Base-by-base conservation (phyloP, 2,329 filamentous ascomycete species). In the Colletotrichum viniferum region DNA sequence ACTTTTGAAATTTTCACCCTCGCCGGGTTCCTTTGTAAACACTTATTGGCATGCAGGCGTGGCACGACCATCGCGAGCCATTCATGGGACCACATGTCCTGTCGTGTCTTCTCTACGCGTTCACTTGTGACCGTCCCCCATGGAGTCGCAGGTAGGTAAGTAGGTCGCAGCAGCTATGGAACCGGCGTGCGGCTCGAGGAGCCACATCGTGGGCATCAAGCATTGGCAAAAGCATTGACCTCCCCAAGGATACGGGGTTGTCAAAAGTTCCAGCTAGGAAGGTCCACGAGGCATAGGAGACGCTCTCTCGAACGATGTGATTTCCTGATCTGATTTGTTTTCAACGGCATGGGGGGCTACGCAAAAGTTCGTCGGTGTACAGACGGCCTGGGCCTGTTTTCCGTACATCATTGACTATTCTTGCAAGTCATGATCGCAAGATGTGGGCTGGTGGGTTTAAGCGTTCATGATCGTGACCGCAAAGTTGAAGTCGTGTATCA, bases 1-100 rank as follows among this genome's bases (percentile, higher is more conserved):
- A 73, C 69, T 73, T 75, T 75, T 68, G 73, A 62, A 68, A 60
- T 16, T 68, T 64, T 60, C 63, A 38, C 48, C 5, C 7, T 48
- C 9, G n/a, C 4, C 12, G 43, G 65, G 71, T 62, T 18, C 65
- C 56, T 73, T 69, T 69, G 38, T 38, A 6, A 38, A n/a, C 10
- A 43, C 18, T n/a, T 6, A 63, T 63, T 63, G 60, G 28, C 60
- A 63, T 63, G 60, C 60, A 24, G 32, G 21, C 60, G 60, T 38
- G 60, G 60, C 21, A 38, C 60, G 60, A 63, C 24, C 60, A 36
- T 36, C 7, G 32, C n/a, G 60, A 36, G 18, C 60, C 60, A 38
- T 34, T 24, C 60, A 38, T 36, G 30, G 32, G 21, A 38, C 60
- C 60, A 63, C 32, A 38, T 38, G 32, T 38, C 60, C n/a, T n/a